Percentiles rank a stretch among this genome's conserved stretches.
Evolutionary conservation across 2,329 filamentous ascomycete genomes (phyloP).

Genomic region (Fusarium longipes): DNA sequence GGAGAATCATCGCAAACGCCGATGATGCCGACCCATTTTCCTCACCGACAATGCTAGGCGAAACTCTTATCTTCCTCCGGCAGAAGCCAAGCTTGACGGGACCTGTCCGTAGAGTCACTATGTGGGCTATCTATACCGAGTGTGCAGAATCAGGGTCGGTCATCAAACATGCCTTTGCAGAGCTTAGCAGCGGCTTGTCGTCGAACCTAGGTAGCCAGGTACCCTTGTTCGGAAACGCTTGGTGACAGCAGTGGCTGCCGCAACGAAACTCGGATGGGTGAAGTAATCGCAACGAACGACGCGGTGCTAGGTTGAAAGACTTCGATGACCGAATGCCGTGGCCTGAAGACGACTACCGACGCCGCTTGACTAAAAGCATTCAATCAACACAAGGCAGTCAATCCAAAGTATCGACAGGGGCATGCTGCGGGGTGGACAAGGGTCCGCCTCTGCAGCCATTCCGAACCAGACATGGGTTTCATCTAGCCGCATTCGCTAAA

Average conservation of each 20-base stretch:
- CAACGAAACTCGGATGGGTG: background rate
- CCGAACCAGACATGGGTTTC: conserved; percentile 35
- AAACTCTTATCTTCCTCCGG: conserved; percentile 26
- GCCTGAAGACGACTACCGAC: conserved; percentile 32
- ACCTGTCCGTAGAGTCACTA: conserved; percentile 20
- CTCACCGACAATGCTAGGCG: conserved; percentile 39
- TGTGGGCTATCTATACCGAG: conserved; percentile 30
- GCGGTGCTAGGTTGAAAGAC: background rate
- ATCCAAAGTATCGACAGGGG: conserved; percentile 36
- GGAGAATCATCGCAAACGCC: conserved; percentile 6
- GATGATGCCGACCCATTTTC: conserved; percentile 15
- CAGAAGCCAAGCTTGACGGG: conserved; percentile 33
- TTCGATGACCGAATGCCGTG: conserved; percentile 32
- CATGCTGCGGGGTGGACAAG: conserved; percentile 40
- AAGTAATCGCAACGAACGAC: conserved; percentile 6
- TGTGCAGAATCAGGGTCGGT: conserved; percentile 26
- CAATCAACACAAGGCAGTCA: conserved; percentile 21
- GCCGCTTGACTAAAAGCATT: conserved; percentile 23
- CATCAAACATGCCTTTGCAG: conserved; percentile 23
- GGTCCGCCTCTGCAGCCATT: conserved; percentile 31
- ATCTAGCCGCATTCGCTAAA: conserved; percentile 40
- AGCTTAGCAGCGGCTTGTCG: conserved; percentile 11
- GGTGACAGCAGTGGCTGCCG: conserved; percentile 25
- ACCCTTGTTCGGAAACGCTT: conserved; percentile 19
- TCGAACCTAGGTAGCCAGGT: conserved; percentile 5